Base-by-base conservation (phyloP, 1,139 yeast genomes). In the Wickerhamomyces sp. region DNA sequence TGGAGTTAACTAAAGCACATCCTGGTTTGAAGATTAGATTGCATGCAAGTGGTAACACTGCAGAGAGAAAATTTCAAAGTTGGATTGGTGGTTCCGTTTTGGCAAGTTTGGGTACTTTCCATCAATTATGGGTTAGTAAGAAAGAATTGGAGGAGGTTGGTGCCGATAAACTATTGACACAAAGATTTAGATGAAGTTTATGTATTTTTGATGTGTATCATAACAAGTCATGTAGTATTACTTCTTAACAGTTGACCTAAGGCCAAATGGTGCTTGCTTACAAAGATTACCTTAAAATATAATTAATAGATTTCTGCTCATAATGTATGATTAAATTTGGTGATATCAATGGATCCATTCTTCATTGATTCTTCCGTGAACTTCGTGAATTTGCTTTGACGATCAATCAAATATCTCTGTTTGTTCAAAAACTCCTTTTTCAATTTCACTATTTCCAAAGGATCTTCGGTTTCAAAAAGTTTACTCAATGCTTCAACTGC, bases 1-100 rank as follows among this genome's bases (percentile, higher is more conserved):
- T 73, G 29, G 98, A 91, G 51, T 64, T 91, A 40, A 72, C 81
- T 17, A 69, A 70, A 37, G 64, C 75, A 38, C 78, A 89, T 50
- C 96, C 97, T 1, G 96, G 96, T n/a, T 69, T 89, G 47, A 91
- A 91, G 59, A 80, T 91, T 35, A 70, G 97, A 53, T 72, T 91
- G 31, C 86, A 88, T 51, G 86, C 96, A 1, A 79, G 86, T 5
- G 97, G 98, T 25, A 86, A 85, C 55, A 62, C 84, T 2, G 71
- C 72, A 33, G 98, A 91, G 59, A 73, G 97, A 52, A 76, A 78
- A 46, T 85, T 77, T 55, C 88, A 93, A 44, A 72, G 93, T 7
- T 91, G 98, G 97, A 75, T 91, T 37, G 99, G 99, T 28, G 97
- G 96, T 7, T 81, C 94, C 46, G 93, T 91, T 26, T 67, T 91